Percentiles rank a stretch among this genome's conserved stretches.
phyloP scores from a whole-genome alignment of 208 protist species.

The Trypanosomatidae sp. region DNA sequence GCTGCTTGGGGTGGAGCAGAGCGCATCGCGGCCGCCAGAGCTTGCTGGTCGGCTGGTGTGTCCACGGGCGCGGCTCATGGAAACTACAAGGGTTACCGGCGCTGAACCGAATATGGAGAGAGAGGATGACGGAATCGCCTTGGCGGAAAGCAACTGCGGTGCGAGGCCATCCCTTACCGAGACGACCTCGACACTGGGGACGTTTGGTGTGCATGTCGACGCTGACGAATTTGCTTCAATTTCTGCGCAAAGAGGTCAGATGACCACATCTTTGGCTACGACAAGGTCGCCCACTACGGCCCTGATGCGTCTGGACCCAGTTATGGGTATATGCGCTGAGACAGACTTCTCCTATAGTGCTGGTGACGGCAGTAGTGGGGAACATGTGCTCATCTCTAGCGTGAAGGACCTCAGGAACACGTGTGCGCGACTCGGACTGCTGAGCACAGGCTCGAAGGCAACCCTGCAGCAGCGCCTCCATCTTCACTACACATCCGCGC shows the following conservation, averaged over 20 bases:
- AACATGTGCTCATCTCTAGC: background rate
- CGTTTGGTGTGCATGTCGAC: background rate
- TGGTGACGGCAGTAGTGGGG: background rate
- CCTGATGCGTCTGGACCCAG: background rate
- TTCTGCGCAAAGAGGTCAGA: background rate
- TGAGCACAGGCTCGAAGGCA: conserved; percentile 38
- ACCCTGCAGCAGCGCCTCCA: conserved; percentile 38
- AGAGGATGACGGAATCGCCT: background rate
- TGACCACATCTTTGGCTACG: background rate
- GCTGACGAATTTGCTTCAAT: background rate
- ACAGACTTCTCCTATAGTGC: background rate
- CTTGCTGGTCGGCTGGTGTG: background rate
- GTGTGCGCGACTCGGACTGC: conserved; percentile 42
- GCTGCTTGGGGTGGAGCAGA: conserved; percentile 15
- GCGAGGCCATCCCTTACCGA: background rate
- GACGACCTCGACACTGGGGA: background rate
- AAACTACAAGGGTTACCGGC: background rate
- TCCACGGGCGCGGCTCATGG: background rate
- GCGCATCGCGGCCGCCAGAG: background rate
- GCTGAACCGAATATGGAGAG: background rate
- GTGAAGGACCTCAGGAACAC: conserved; percentile 30
- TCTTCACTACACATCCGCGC: conserved; percentile 11
- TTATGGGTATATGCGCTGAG: background rate
- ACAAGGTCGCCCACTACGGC: background rate
- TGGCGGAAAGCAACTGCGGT: background rate